Evolutionary conservation across 345 rosid species (phyloP).

Genomic region (Syzygium jambos): DNA sequence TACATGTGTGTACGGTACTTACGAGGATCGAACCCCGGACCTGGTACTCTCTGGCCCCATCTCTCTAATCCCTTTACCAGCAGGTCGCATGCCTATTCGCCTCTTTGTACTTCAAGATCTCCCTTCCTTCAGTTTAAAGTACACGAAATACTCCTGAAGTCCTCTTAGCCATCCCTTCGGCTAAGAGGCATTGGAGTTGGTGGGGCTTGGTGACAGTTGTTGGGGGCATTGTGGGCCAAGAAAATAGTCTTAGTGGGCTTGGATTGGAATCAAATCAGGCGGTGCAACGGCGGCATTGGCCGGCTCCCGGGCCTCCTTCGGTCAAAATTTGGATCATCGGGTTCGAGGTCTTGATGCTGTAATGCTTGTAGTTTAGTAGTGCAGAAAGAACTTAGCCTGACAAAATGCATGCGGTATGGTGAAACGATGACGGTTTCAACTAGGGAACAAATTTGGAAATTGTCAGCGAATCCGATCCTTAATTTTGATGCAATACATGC

Average conservation of each 20-base stretch:
- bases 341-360: background rate
- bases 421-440: background rate
- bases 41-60: no score
- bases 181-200: background rate
- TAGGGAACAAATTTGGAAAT: background rate
- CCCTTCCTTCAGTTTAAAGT: background rate
- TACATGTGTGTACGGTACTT: no score
- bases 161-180: background rate
- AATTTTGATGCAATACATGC: background rate
- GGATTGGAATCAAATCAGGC: background rate
- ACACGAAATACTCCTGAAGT: background rate
- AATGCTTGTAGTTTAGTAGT: background rate
- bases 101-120: background rate
- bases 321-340: background rate
- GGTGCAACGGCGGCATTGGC: no score
- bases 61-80: no score
- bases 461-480: background rate
- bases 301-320: background rate
- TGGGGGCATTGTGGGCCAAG: background rate
- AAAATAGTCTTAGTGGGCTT: background rate
- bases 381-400: background rate
- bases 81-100: no score
- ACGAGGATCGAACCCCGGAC: no score
- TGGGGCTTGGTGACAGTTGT: background rate
- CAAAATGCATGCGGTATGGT: background rate